A percentile compares a stretch with the other conserved stretches of the same genome.
Evolutionary conservation across 352 stramenopile species (phyloP).

Genomic region (Pythium dissimile): DNA sequence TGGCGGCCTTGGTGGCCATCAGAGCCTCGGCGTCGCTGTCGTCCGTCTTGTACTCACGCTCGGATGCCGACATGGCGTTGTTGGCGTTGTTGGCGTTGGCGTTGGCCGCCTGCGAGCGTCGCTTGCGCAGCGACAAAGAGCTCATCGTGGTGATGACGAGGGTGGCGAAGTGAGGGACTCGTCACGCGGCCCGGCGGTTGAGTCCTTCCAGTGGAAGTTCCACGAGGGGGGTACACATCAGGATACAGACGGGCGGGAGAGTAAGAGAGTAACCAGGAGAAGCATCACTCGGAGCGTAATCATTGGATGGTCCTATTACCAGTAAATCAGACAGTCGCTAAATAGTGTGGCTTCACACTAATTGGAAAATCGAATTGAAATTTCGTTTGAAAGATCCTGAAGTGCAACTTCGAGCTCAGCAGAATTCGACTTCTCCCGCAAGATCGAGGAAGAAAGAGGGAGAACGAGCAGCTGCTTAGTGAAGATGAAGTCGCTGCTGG

Average conservation of each 20-base stretch:
- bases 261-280: no score
- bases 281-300: no score
- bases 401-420: no score
- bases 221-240: not conserved
- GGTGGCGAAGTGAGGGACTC: not conserved
- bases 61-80: not conserved
- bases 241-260: no score
- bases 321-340: no score
- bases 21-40: constrained; percentile 24
- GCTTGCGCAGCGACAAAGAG: no score
- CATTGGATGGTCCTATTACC: no score
- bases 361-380: constrained; percentile 10
- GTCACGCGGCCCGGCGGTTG: not conserved
- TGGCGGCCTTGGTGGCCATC: constrained; percentile 16
- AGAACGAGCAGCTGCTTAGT: not conserved
- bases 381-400: constrained; percentile 17
- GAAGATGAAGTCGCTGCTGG: not conserved
- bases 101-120: not conserved
- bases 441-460: not conserved
- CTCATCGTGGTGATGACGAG: not conserved
- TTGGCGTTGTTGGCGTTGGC: no score
- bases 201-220: no score
- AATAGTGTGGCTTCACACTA: constrained; percentile 23
- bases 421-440: no score
- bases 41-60: constrained; percentile 24